Evolutionary conservation across 163 green algal genomes (phyloP).

Genomic region (Scenedesmus sp.): DNA sequence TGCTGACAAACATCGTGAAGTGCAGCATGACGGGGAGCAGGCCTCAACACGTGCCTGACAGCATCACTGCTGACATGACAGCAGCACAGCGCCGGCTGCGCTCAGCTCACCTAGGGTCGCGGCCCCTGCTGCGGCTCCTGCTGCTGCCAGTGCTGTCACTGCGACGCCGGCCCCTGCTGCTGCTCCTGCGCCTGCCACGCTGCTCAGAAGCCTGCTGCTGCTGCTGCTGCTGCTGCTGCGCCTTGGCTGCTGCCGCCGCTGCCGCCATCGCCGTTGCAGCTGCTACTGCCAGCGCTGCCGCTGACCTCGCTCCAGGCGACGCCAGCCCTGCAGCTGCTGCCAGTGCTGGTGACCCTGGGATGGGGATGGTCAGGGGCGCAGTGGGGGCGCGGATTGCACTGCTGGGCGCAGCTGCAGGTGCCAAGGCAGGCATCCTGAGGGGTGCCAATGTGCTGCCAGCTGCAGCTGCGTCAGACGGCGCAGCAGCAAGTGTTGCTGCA

Average conservation of each 20-base stretch:
- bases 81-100: not conserved
- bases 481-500: not conserved
- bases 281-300: not conserved
- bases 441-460: not conserved
- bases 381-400: not conserved
- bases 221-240: constrained; percentile 13
- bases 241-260: not conserved
- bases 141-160: not conserved
- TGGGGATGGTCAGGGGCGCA: not conserved
- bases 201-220: not conserved
- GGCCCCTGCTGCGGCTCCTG: constrained; percentile 22
- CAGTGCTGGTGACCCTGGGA: not conserved
- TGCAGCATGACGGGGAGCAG: not conserved
- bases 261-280: not conserved
- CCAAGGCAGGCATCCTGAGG: not conserved
- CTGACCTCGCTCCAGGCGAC: not conserved
- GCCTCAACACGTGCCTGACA: not conserved
- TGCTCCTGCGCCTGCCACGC: not conserved
- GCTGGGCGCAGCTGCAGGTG: not conserved
- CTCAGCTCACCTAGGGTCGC: not conserved
- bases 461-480: not conserved
- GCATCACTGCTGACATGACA: not conserved
- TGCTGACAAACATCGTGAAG: not conserved
- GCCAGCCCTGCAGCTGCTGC: not conserved
- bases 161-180: constrained; percentile 3